Base-by-base conservation (phyloP, 192 early-diverging fungal genomes). In the Entophlyctis luteolus region DNA sequence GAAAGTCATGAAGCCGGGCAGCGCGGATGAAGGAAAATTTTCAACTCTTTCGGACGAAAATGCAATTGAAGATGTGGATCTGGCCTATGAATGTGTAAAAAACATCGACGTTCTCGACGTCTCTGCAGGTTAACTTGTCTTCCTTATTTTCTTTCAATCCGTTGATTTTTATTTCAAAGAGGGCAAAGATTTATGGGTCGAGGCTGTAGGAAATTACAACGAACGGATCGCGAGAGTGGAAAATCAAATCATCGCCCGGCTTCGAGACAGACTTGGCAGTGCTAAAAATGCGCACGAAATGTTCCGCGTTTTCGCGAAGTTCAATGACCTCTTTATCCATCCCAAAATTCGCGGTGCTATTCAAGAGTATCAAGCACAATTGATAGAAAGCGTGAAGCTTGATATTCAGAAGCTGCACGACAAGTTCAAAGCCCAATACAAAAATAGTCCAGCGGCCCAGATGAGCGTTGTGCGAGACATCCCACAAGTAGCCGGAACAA, bases 321-420 rank as follows among this genome's bases (percentile, higher is more conserved):
- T 99, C 86, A 99, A 99, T 72, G 96, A 96, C 2, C 85, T 99
- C 39, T 99, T 99, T 78, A 91, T 99, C 35, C 83, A 96, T 52
- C 96, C 95, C 67, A 99, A 98, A 87, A 99, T 99, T 80, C 90
- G 98, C 72, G 94, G 95, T 18, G 98, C 98, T 18, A 95, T 99
- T 67, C 94, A 96, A 75, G 98, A 99, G 77, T 99, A 98, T 72
- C 98, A 99, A 79, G 90, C 90, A 18, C 95, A 97, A 74, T 83
- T 99, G 62, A 95, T 99, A 66, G 94, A 94, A 57, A 91, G 86
- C 38, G 96, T 98, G 71, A 98, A 99, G 81, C 91, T 94, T n/a
- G 98, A 99, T 67, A 95, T 99, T 68, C 79, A 84, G 22, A 88
- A 90, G 38, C 81, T 99, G 55, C 96, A 98, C 65, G 93, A 95